Evolutionary conservation across 108 stramenopile species (phyloP).

Genomic region (Stephanodiscus triporus): DNA sequence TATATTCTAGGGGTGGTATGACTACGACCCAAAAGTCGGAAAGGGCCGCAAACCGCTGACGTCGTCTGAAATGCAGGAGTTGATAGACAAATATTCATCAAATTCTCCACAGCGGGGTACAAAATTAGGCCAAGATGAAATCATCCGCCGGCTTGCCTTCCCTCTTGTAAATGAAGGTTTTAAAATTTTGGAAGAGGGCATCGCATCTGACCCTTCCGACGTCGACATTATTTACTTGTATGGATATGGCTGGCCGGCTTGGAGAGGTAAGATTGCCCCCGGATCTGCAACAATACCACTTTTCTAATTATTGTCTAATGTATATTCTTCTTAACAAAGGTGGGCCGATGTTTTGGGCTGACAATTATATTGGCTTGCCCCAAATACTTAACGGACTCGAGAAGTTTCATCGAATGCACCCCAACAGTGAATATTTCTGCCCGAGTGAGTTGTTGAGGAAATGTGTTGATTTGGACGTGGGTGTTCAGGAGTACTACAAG

Average conservation of each 20-base stretch:
- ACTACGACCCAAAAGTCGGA: conserved; percentile 80
- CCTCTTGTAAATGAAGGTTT: conserved; percentile 98
- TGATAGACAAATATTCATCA: conserved; percentile 58
- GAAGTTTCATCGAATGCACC: conserved; percentile 58
- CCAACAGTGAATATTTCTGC: conserved; percentile 71
- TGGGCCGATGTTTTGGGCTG: conserved; percentile 93
- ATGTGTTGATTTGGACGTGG: conserved; percentile 66
- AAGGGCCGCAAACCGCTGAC: conserved; percentile 80
- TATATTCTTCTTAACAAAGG: conserved; percentile 7
- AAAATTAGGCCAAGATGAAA: conserved; percentile 59
- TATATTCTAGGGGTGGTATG: conserved; percentile 77
- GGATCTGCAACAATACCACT: background rate
- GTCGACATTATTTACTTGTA: conserved; percentile 96
- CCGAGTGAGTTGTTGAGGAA: conserved; percentile 72
- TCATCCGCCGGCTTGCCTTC: conserved; percentile 75
- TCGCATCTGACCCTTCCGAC: conserved; percentile 87
- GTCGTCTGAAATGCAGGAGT: conserved; percentile 75
- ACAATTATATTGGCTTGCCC: conserved; percentile 78
- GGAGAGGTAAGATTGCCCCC: conserved; percentile 59
- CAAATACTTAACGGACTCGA: conserved; percentile 56
- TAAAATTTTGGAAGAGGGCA: conserved; percentile 94
- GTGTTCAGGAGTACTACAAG: conserved; percentile 75
- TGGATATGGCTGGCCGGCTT: conserved; percentile 96
- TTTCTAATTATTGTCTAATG: background rate
- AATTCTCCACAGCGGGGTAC: conserved; percentile 28